A percentile compares a stretch with the other conserved stretches of the same genome.
These are phyloP conservation scores for Flammula alnicola DNA, from an alignment of 1,284 basidiomycete species.

Conservation along the genomic window DNA sequence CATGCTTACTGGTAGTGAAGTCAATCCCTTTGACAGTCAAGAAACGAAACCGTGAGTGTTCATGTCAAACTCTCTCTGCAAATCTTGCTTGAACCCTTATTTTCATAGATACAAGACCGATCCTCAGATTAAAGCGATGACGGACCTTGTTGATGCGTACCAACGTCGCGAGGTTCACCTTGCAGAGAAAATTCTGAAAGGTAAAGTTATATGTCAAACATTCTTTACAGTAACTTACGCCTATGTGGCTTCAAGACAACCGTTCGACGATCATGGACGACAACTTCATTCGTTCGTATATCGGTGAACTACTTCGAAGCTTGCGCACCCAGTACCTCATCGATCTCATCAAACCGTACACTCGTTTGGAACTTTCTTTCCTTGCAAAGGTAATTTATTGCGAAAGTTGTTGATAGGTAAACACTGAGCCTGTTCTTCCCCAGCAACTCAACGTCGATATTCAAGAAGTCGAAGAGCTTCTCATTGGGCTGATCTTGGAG, in stretches of 20 bases:
- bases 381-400: slow-evolving; percentile 75
- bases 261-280: slow-evolving; percentile 95
- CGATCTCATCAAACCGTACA: slow-evolving; percentile 97
- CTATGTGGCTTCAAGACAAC: slow-evolving; percentile 65
- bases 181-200: slow-evolving; percentile 93
- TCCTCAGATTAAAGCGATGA: slow-evolving; percentile 97
- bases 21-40: slow-evolving; percentile 99
- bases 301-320: slow-evolving; percentile 92
- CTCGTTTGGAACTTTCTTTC: slow-evolving; percentile 89
- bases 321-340: slow-evolving; percentile 96
- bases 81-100: background rate
- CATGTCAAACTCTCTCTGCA: background rate
- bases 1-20: slow-evolving; percentile 98
- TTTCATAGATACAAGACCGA: slow-evolving; percentile 88
- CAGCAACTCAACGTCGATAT: slow-evolving; percentile 92
- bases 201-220: slow-evolving; percentile 42
- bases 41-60: slow-evolving; percentile 91
- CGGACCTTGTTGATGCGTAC: slow-evolving; percentile 94
- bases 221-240: slow-evolving; percentile 4
- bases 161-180: slow-evolving; percentile 95
- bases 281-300: slow-evolving; percentile 90
- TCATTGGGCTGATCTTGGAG: slow-evolving; percentile 93
- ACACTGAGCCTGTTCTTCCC: slow-evolving; percentile 9
- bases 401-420: slow-evolving; percentile 3
- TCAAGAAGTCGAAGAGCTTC: slow-evolving; percentile 89